These are phyloP conservation scores for Fusarium torreyae DNA, from an alignment of 2,329 filamentous ascomycete species.

Conservation along the genomic window DNA sequence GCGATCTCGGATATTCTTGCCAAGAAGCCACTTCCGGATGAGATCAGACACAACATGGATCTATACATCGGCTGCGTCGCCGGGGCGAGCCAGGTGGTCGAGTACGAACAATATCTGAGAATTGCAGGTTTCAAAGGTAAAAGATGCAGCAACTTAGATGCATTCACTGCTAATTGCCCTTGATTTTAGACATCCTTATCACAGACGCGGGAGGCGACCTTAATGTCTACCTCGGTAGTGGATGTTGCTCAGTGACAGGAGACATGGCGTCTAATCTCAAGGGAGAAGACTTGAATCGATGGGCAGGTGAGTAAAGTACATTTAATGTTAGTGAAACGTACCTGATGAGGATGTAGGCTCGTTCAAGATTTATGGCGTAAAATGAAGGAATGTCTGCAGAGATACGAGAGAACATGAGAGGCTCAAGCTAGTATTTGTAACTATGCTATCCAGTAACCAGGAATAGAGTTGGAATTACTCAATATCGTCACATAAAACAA, in stretches of 20 bases:
- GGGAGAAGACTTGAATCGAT: constrained; percentile 4
- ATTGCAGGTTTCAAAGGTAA: constrained; percentile 66
- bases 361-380: constrained; percentile 67
- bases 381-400: constrained; percentile 38
- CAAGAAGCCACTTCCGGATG: constrained; percentile 62
- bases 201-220: neutral
- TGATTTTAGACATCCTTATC: neutral
- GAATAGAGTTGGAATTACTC: no score
- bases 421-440: no score
- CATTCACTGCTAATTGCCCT: no score
- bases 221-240: constrained; percentile 1
- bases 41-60: constrained; percentile 64
- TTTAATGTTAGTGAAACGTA: neutral
- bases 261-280: neutral
- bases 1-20: constrained; percentile 74
- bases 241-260: neutral
- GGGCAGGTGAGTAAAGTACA: neutral
- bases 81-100: constrained; percentile 66
- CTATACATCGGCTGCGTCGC: constrained; percentile 74
- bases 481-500: no score
- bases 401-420: no score
- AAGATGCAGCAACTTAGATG: no score
- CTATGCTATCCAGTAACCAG: no score
- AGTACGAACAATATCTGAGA: constrained; percentile 67
- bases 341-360: neutral